Evolutionary conservation across 768 basidiomycete species (phyloP).

Genomic region (Trametes coccinea): DNA sequence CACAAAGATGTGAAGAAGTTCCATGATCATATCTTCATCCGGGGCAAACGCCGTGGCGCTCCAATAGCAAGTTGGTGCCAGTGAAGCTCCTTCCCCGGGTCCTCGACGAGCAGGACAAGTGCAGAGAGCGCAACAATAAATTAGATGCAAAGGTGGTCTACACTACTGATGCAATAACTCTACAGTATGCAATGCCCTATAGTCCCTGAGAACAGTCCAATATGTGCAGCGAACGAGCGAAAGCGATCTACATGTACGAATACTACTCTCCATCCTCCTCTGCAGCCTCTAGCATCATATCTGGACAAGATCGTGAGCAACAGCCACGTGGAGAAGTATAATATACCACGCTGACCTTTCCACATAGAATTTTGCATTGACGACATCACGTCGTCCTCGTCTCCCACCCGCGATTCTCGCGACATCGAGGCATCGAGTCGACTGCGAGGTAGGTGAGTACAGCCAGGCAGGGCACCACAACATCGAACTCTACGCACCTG

Average conservation of each 20-base stretch:
- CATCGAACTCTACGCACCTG: conserved; percentile 37
- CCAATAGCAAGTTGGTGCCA: too few relatives aligned
- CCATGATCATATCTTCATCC: too few relatives aligned
- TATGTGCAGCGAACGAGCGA: conserved; percentile 17
- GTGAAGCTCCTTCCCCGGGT: not conserved
- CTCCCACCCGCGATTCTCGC: conserved; percentile 24
- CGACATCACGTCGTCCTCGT: conserved; percentile 47
- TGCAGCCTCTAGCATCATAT: conserved; percentile 49
- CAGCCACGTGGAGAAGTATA: not conserved
- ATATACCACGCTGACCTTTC: conserved; percentile 52
- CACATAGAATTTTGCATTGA: conserved; percentile 70
- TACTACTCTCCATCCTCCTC: conserved; percentile 38
- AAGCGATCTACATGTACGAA: conserved; percentile 4
- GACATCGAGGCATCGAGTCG: conserved; percentile 30
- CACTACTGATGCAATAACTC: conserved; percentile 25
- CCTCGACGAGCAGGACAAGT: not conserved
- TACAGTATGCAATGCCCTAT: conserved; percentile 12
- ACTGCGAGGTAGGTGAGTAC: conserved; percentile 3
- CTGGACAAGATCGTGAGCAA: conserved; percentile 15
- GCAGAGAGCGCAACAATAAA: conserved; percentile 8
- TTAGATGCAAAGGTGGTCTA: conserved; percentile 20
- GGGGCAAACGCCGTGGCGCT: too few relatives aligned
- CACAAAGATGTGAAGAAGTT: too few relatives aligned
- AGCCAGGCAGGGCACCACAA: not conserved
- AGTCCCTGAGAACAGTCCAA: conserved; percentile 11